Conservation (phyloP, 129 eudicot species). For the Saussurea involucrata region DNA sequence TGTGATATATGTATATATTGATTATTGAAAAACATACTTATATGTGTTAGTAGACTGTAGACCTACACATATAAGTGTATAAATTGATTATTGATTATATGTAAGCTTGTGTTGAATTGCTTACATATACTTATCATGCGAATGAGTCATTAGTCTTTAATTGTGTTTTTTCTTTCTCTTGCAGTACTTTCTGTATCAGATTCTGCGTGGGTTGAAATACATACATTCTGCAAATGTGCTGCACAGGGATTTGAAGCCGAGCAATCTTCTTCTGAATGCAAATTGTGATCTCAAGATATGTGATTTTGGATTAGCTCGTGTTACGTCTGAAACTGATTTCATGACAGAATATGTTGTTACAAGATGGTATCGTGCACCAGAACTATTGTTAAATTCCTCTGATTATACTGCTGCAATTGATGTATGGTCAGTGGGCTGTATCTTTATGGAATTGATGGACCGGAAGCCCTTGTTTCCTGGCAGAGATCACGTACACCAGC, state of each 20-base stretch:
- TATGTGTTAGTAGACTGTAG: not conserved
- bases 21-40: not conserved
- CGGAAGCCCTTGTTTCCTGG: slow-evolving; percentile 89
- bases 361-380: slow-evolving; percentile 95
- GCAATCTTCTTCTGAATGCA: slow-evolving; percentile 85
- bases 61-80: not conserved
- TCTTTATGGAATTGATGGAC: slow-evolving; percentile 92
- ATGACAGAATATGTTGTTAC: slow-evolving; percentile 96
- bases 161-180: slow-evolving; percentile 7
- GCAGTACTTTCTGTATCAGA: slow-evolving; percentile 96
- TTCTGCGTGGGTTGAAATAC: slow-evolving; percentile 88
- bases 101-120: not conserved
- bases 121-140: slow-evolving; percentile 5
- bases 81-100: too few species aligned
- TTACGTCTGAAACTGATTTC: slow-evolving; percentile 85
- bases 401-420: slow-evolving; percentile 87
- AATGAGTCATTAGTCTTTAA: not conserved
- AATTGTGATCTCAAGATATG: slow-evolving; percentile 92
- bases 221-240: slow-evolving; percentile 93
- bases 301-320: slow-evolving; percentile 93
- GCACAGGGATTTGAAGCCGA: slow-evolving; percentile 93
- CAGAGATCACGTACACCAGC: slow-evolving; percentile 85
- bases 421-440: slow-evolving; percentile 95
- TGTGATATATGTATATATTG: not conserved
- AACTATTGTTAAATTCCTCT: slow-evolving; percentile 81